Base-by-base conservation (phyloP, 768 basidiomycete species). In the Boletus reticuloceps region DNA sequence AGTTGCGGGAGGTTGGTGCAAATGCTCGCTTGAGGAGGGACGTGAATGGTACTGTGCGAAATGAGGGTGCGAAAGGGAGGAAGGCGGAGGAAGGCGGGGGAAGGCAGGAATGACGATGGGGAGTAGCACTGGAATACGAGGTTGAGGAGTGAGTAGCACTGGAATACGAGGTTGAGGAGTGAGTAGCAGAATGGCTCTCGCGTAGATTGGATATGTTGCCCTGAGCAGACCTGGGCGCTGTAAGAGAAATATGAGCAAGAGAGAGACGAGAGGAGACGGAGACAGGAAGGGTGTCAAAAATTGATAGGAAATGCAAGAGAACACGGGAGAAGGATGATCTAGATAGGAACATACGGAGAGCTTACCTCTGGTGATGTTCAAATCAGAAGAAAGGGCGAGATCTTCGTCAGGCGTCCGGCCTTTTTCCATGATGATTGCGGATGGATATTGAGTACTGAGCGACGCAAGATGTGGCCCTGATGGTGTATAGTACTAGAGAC, bases 291-390 rank as follows among this genome's bases (percentile, higher is more conserved):
- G 4, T 44, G 48, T 48, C 58, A 42, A 29, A 8, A 0, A 3
- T 14, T 51, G 63, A 62, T 48, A 45, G 42, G 50, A 47, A 51
- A 58, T 44, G 51, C 47, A 40, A 34, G 27, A 39, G 43, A 37
- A n/a, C 48, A 53, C 32, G 57, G 47, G 50, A 51, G 56, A 54
- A 50, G 60, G 20, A 13, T 42, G 56, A 58, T 64, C 36, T 38
- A 44, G 52, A 27, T n/a, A 27, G 25, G 46, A 17, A 47, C 44
- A 42, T 41, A 63, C 55, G 61, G 60, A 38, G 51, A 45, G 47
- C 69, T 50, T 65, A 71, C 68, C 68, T 63, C 68, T 69, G 65
- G 61, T 51, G 44, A 29, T 40, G 44, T 54, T 50, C 34, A 45
- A n/a, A 54, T 41, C 39, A 48, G 66, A 44, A 38, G 58, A 51